Evolutionary conservation across 345 rosid species (phyloP).

Genomic region (Eucalyptus pauciflora): DNA sequence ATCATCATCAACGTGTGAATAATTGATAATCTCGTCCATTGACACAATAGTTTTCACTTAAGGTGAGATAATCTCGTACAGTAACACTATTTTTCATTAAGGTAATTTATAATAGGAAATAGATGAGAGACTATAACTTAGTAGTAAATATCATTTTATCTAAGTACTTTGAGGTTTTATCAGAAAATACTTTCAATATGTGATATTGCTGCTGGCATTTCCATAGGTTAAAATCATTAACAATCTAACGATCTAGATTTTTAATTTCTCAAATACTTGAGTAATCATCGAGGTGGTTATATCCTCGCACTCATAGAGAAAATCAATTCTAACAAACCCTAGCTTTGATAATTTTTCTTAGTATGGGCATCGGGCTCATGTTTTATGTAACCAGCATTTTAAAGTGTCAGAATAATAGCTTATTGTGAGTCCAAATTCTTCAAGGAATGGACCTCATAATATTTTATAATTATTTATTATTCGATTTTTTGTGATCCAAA

Average conservation of each 20-base stretch:
- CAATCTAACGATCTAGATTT: background rate
- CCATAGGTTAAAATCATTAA: too few species aligned
- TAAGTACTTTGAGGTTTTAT: background rate
- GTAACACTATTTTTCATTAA: background rate
- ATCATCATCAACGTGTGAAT: background rate
- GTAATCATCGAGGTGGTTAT: background rate
- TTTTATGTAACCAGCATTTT: fast-evolving
- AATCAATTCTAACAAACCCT: background rate
- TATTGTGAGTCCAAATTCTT: fast-evolving
- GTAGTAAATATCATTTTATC: too few species aligned
- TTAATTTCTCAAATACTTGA: background rate
- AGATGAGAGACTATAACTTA: background rate
- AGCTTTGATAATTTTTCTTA: background rate
- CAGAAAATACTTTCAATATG: background rate
- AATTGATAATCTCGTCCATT: background rate
- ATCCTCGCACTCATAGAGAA: fast-evolving
- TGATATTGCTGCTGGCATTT: fast-evolving
- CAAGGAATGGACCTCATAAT: fast-evolving
- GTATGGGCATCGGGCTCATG: background rate
- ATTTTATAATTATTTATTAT: too few species aligned
- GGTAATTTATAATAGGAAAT: background rate
- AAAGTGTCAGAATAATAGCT: too few species aligned
- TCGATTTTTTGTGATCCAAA: fast-evolving
- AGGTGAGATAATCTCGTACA: background rate
- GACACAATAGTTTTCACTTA: background rate